Conservation (phyloP, 1,284 basidiomycete genomes). For the Trichosporon ovoides region DNA sequence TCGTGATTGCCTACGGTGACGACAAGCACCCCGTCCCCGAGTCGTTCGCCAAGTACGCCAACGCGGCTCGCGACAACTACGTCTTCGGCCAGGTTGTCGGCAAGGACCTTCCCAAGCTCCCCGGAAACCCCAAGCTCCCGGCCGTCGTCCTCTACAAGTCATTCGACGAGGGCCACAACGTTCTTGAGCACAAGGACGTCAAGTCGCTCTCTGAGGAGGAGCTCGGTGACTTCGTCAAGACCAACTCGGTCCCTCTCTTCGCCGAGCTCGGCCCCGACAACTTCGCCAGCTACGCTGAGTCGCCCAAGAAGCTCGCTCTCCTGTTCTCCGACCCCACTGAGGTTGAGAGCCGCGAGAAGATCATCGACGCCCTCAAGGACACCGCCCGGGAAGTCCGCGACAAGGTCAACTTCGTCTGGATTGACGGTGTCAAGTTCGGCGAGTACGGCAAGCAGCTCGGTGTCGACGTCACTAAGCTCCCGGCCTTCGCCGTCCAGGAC, state of each 20-base stretch:
- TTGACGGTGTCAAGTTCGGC: slow-evolving; percentile 89
- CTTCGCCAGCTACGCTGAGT: slow-evolving; percentile 77
- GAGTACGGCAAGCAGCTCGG: slow-evolving; percentile 96
- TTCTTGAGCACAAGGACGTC: slow-evolving; percentile 62
- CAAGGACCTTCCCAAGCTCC: slow-evolving; percentile 60
- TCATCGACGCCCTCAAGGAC: slow-evolving; percentile 66
- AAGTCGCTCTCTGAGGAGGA: slow-evolving; percentile 56
- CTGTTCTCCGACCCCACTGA: slow-evolving; percentile 82
- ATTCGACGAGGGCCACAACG: slow-evolving; percentile 81
- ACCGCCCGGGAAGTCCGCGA: slow-evolving; percentile 75
- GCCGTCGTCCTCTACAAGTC: slow-evolving; percentile 85
- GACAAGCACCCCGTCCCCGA: slow-evolving; percentile 62
- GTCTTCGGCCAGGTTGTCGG: slow-evolving; percentile 85
- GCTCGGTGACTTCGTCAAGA: slow-evolving; percentile 70
- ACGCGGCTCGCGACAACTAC: slow-evolving; percentile 83
- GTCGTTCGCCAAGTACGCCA: slow-evolving; percentile 72
- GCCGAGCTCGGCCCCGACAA: slow-evolving; percentile 94
- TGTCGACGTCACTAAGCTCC: slow-evolving; percentile 74
- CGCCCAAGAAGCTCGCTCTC: slow-evolving; percentile 85
- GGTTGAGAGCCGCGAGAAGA: slow-evolving; percentile 55
- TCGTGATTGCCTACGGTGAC: slow-evolving; percentile 77
- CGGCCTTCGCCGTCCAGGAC: slow-evolving; percentile 89
- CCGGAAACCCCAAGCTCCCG: slow-evolving; percentile 66
- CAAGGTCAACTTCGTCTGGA: slow-evolving; percentile 96
- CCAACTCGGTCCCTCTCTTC: slow-evolving; percentile 80